phyloP scores from a whole-genome alignment of 1,284 basidiomycete species.

The Boletus semigastroideus region DNA sequence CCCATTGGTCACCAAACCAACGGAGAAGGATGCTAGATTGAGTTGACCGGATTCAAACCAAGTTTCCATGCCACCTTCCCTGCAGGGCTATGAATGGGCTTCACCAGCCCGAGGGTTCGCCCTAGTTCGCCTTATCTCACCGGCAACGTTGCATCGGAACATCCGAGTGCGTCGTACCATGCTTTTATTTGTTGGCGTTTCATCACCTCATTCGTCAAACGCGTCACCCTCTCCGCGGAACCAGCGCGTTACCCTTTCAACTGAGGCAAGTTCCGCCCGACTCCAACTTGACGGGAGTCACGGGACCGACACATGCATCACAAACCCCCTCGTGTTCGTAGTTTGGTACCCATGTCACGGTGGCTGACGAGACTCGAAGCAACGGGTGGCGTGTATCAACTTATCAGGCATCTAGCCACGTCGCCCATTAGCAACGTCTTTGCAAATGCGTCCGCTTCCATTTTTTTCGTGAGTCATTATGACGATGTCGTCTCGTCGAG shows the following conservation, averaged over 20 bases:
- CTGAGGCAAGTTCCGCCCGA: background rate
- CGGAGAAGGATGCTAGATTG: slow-evolving; percentile 4
- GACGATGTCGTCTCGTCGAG: too few relatives aligned
- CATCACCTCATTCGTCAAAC: background rate
- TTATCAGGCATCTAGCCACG: background rate
- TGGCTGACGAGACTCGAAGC: background rate
- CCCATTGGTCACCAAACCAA: background rate
- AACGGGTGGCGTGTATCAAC: background rate
- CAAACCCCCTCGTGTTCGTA: slow-evolving; percentile 11
- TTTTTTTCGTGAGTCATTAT: background rate
- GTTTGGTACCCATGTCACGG: slow-evolving; percentile 2
- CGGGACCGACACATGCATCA: slow-evolving; percentile 1
- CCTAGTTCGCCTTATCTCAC: background rate
- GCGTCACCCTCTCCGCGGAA: slow-evolving; percentile 4
- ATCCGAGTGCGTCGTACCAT: background rate
- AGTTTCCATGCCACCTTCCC: slow-evolving; percentile 6
- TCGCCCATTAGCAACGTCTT: background rate
- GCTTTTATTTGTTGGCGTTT: slow-evolving; percentile 4
- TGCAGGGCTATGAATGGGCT: background rate
- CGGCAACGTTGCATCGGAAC: background rate
- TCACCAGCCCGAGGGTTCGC: slow-evolving; percentile 1
- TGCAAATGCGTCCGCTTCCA: background rate
- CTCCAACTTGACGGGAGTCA: background rate
- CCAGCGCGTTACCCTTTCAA: slow-evolving; percentile 1
- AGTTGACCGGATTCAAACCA: background rate